Evolutionary conservation across 805 yeast genomes (phyloP).

Genomic region (Tetrapisispora arboricola): DNA sequence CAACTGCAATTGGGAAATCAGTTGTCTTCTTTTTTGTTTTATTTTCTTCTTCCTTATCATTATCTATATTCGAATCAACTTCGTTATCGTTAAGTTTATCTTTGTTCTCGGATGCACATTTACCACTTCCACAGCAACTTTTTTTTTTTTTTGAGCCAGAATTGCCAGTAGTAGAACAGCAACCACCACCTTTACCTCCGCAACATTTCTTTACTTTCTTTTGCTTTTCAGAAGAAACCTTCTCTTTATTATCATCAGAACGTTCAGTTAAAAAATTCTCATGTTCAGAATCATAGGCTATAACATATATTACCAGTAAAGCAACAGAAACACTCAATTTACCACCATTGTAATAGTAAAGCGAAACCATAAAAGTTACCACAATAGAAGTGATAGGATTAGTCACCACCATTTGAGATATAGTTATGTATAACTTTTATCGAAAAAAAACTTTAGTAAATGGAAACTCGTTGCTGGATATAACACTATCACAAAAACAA

Average conservation of each 20-base stretch:
- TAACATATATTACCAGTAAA: conserved; percentile 17
- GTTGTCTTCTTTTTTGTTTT: not conserved
- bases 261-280: conserved; percentile 1
- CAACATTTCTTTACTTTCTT: conserved; percentile 18
- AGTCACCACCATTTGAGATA: conserved; percentile 1
- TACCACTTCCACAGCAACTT: conserved; percentile 27
- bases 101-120: conserved; percentile 19
- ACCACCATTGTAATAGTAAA: conserved; percentile 28
- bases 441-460: too few relatives aligned
- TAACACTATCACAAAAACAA: not conserved
- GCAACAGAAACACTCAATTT: conserved; percentile 29
- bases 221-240: not conserved
- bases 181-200: conserved; percentile 13
- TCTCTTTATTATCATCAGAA: not conserved
- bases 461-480: too few relatives aligned
- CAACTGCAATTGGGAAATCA: conserved; percentile 24
- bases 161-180: conserved; percentile 8
- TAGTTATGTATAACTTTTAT: not conserved
- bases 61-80: conserved; percentile 14
- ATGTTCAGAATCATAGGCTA: conserved; percentile 8
- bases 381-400: conserved; percentile 2
- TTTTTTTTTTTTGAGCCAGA: conserved; percentile 11
- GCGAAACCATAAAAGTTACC: conserved; percentile 5
- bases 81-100: conserved; percentile 4
- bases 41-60: conserved; percentile 7